phyloP scores from a whole-genome alignment of 208 protist genomes.

The Acanthamoeba sp. region DNA sequence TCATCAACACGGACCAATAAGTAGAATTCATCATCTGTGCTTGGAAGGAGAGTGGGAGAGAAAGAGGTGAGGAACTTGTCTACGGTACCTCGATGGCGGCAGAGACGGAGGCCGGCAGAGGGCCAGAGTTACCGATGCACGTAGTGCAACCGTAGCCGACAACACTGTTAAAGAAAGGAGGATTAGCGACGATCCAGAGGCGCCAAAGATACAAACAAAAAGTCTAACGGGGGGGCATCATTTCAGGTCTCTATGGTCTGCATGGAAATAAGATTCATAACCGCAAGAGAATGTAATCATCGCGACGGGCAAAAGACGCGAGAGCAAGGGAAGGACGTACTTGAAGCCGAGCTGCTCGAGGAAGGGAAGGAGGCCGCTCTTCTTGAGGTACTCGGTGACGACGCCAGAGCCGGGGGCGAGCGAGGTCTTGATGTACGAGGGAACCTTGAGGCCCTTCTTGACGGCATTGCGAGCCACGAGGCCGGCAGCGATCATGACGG shows the following conservation, averaged over 20 bases:
- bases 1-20: slow-evolving; percentile 65
- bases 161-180: slow-evolving; percentile 79
- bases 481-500: slow-evolving; percentile 94
- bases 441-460: slow-evolving; percentile 93
- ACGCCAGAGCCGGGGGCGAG: slow-evolving; percentile 95
- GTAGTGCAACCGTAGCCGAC: slow-evolving; percentile 98
- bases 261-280: background rate
- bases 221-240: background rate
- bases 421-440: slow-evolving; percentile 95
- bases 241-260: background rate
- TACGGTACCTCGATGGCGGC: slow-evolving; percentile 92
- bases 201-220: too few species aligned
- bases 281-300: slow-evolving; percentile 14
- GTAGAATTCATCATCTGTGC: slow-evolving; percentile 19
- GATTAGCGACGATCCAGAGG: background rate
- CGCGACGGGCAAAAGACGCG: background rate
- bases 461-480: slow-evolving; percentile 95
- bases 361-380: slow-evolving; percentile 91
- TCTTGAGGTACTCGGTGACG: slow-evolving; percentile 95
- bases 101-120: slow-evolving; percentile 87
- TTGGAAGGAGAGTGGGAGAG: too few species aligned
- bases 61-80: too few species aligned
- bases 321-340: background rate
- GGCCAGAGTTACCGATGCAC: slow-evolving; percentile 97
- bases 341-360: slow-evolving; percentile 93